Evolutionary conservation across 495 filamentous ascomycete genomes (phyloP).

Genomic region (Aspergillus carlsbadensis): DNA sequence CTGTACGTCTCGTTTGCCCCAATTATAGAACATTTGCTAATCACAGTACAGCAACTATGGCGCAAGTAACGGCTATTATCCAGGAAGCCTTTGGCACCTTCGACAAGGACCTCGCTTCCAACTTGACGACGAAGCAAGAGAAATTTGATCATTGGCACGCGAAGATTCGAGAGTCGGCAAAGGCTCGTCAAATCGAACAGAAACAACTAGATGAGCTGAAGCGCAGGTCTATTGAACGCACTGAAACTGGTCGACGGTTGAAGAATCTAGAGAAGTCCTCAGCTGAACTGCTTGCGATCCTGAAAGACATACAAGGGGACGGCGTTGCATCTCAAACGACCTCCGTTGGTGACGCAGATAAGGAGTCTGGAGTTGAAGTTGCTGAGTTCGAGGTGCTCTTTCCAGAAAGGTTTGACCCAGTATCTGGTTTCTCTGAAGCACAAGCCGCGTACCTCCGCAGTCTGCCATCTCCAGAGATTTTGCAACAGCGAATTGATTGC

Average conservation of each 20-base stretch:
- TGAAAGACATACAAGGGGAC: constrained; percentile 33
- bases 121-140: constrained; percentile 76
- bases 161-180: constrained; percentile 75
- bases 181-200: constrained; percentile 71
- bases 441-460: constrained; percentile 35
- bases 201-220: constrained; percentile 67
- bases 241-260: constrained; percentile 59
- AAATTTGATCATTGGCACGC: constrained; percentile 73
- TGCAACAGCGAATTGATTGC: constrained; percentile 30
- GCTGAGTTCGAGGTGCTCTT: constrained; percentile 37
- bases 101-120: constrained; percentile 70
- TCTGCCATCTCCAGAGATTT: constrained; percentile 27
- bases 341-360: constrained; percentile 54
- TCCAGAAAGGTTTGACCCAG: constrained; percentile 33
- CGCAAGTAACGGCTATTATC: constrained; percentile 42
- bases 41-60: constrained; percentile 61
- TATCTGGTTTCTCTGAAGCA: constrained; percentile 36
- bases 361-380: constrained; percentile 47
- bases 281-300: constrained; percentile 40
- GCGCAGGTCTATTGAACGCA: constrained; percentile 54
- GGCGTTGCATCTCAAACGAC: constrained; percentile 28
- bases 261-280: constrained; percentile 58
- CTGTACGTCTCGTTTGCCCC: constrained; percentile 24
- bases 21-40: constrained; percentile 19
- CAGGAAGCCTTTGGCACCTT: constrained; percentile 61